phyloP scores from a whole-genome alignment of 257 asterid species.

The Solanum paucissectum region DNA sequence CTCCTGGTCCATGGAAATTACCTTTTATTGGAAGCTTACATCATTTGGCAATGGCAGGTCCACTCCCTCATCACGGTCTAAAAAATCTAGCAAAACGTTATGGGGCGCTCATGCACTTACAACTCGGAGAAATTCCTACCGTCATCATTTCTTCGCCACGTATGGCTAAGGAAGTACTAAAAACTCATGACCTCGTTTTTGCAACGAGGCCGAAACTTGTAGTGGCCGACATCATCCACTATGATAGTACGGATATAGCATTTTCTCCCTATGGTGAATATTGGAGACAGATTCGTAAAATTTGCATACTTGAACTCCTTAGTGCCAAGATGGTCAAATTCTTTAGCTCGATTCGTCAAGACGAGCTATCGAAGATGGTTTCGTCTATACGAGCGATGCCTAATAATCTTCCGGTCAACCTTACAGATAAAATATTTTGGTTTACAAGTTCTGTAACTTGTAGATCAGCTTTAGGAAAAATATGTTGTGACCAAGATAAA shows the following conservation, averaged over 20 bases:
- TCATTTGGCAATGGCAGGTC: constrained; percentile 1
- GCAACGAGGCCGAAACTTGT: constrained; percentile 1
- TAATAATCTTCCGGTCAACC: background rate
- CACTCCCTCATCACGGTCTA: background rate
- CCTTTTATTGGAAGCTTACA: constrained; percentile 12
- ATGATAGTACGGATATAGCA: background rate
- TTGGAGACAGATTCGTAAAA: constrained; percentile 10
- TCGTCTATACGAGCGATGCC: background rate
- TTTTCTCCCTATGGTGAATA: background rate
- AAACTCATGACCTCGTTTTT: constrained; percentile 6
- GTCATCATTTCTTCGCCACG: constrained; percentile 8
- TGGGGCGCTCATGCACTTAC: constrained; percentile 7
- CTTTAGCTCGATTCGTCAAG: constrained; percentile 2
- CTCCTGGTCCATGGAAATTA: constrained; percentile 11
- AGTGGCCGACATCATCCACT: background rate
- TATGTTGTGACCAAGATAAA: background rate
- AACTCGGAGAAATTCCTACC: constrained; percentile 7
- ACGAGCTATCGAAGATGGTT: background rate
- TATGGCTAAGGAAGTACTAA: constrained; percentile 1
- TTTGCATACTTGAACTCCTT: constrained; percentile 8
- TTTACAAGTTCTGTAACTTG: background rate
- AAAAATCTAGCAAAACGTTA: background rate
- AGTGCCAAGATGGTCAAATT: constrained; percentile 2
- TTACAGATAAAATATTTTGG: background rate
- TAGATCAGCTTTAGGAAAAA: background rate